These are phyloP conservation scores for Boletus vermiculosoides DNA, from an alignment of 768 basidiomycete genomes.

Conservation along the genomic window DNA sequence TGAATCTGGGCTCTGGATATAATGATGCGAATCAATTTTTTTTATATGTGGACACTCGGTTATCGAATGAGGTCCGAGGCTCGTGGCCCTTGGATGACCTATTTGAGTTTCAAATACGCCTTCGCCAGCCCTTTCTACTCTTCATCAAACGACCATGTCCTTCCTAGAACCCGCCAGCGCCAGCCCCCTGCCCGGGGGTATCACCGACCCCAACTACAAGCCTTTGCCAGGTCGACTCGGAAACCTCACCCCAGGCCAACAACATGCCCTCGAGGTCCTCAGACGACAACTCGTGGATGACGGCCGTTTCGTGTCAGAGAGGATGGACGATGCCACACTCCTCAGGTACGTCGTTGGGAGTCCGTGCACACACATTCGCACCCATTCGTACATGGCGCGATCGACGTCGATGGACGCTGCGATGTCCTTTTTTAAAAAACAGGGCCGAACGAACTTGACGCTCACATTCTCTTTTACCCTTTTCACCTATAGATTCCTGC, in stretches of 20 bases:
- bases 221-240: conserved; percentile 74
- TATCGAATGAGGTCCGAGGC: no score
- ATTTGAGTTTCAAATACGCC: conserved; percentile 16
- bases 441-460: not conserved
- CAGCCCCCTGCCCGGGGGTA: conserved; percentile 53
- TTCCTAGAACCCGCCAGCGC: conserved; percentile 43
- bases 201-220: conserved; percentile 63
- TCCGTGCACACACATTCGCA: not conserved
- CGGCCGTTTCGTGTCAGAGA: conserved; percentile 55
- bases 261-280: conserved; percentile 66
- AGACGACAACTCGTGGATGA: conserved; percentile 61
- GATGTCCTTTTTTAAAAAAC: not conserved
- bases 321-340: conserved; percentile 71
- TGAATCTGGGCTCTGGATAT: conserved; percentile 31
- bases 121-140: not conserved
- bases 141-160: conserved; percentile 28
- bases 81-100: not conserved
- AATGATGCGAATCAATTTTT: conserved; percentile 31
- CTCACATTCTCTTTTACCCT: not conserved
- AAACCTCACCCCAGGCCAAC: conserved; percentile 66
- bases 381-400: conserved; percentile 3
- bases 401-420: conserved; percentile 15
- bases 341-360: conserved; percentile 48
- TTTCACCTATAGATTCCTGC: conserved; percentile 64
- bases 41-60: not conserved